Conservation (phyloP, 345 rosid species). For the Pistacia vera region DNA sequence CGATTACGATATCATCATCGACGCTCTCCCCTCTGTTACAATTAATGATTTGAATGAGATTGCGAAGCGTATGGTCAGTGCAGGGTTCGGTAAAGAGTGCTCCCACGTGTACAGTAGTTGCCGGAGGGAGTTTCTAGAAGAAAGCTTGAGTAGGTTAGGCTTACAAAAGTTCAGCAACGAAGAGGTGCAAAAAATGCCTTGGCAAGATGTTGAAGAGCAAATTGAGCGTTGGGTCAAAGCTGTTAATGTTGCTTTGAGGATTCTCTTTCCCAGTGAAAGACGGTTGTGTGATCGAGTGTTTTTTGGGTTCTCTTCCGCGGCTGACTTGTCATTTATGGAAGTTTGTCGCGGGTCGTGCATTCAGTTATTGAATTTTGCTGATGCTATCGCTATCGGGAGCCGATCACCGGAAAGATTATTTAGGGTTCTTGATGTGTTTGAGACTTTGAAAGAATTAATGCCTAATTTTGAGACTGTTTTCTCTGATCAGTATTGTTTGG, state of each 20-base stretch:
- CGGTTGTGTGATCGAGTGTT: conserved; percentile 90
- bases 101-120: conserved; percentile 77
- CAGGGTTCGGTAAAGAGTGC: conserved; percentile 75
- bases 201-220: conserved; percentile 82
- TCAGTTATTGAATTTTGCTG: conserved; percentile 77
- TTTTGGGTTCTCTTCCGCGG: conserved; percentile 63
- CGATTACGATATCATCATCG: conserved; percentile 79
- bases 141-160: conserved; percentile 77
- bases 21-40: conserved; percentile 81
- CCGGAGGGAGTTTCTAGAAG: conserved; percentile 81
- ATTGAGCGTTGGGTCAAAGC: conserved; percentile 93
- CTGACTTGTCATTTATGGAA: conserved; percentile 91
- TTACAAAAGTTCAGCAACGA: conserved; percentile 74
- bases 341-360: conserved; percentile 80
- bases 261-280: conserved; percentile 92
- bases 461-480: conserved; percentile 73
- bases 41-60: conserved; percentile 83
- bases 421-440: conserved; percentile 82
- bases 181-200: conserved; percentile 75
- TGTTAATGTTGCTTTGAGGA: conserved; percentile 63
- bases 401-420: conserved; percentile 88
- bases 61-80: conserved; percentile 83
- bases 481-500: conserved; percentile 71
- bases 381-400: conserved; percentile 71
- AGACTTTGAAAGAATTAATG: conserved; percentile 77